phyloP scores from a whole-genome alignment of 805 yeast species.

The Barnettozyma sp. region DNA sequence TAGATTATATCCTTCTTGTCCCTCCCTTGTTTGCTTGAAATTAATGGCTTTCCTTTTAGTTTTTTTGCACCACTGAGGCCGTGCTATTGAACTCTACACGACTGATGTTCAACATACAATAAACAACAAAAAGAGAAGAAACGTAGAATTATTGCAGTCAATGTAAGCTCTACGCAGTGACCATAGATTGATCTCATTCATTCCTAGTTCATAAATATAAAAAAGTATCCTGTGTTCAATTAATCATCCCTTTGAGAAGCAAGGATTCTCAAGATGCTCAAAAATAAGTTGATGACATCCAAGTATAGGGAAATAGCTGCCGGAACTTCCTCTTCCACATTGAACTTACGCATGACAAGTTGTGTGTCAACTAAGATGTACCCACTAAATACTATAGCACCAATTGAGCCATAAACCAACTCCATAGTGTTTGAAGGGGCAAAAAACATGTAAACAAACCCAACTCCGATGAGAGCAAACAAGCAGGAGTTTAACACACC shows the following conservation, averaged over 20 bases:
- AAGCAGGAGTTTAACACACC: slow-evolving; percentile 50
- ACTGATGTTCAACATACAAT: too few relatives aligned
- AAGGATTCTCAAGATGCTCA: slow-evolving; percentile 65
- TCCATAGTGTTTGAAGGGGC: slow-evolving; percentile 49
- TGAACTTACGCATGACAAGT: slow-evolving; percentile 61
- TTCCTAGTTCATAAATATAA: too few relatives aligned
- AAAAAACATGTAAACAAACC: slow-evolving; percentile 64
- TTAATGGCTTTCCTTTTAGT: background rate
- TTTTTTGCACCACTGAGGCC: background rate
- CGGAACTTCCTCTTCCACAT: slow-evolving; percentile 79
- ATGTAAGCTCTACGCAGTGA: too few relatives aligned
- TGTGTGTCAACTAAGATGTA: slow-evolving; percentile 81
- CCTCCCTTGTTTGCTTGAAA: too few relatives aligned
- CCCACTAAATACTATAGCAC: slow-evolving; percentile 66
- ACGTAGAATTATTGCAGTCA: too few relatives aligned
- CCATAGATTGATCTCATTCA: too few relatives aligned
- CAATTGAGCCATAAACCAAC: slow-evolving; percentile 60
- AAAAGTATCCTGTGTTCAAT: too few relatives aligned
- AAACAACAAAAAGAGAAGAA: too few relatives aligned
- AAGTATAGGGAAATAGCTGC: slow-evolving; percentile 74
- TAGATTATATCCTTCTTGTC: too few relatives aligned
- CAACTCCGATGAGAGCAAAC: slow-evolving; percentile 65
- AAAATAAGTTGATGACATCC: slow-evolving; percentile 76
- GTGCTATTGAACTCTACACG: too few relatives aligned
- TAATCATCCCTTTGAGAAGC: slow-evolving; percentile 25